Conservation (phyloP, 129 eudicot genomes). For the Calendula officinalis region DNA sequence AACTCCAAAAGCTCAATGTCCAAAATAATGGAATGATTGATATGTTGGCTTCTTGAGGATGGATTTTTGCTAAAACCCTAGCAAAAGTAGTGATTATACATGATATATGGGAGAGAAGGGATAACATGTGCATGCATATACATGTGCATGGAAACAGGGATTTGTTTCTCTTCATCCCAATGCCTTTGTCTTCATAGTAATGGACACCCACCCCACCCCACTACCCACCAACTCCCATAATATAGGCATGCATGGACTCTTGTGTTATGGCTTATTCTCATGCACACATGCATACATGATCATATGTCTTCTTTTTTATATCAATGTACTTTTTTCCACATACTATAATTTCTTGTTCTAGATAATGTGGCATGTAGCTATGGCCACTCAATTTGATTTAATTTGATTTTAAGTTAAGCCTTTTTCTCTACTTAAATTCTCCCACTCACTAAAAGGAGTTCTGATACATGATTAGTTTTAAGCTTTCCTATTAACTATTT, state of each 20-base stretch:
- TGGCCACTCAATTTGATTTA: slow-evolving; percentile 19
- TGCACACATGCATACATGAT: slow-evolving; percentile 31
- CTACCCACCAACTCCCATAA: slow-evolving; percentile 25
- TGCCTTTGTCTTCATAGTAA: slow-evolving; percentile 36
- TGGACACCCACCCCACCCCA: slow-evolving; percentile 17
- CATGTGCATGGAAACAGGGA: slow-evolving; percentile 37
- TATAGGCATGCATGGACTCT: slow-evolving; percentile 31
- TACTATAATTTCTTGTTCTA: slow-evolving; percentile 1
- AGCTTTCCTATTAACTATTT: slow-evolving; percentile 2
- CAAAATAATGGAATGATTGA: slow-evolving; percentile 31
- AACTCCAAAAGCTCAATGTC: slow-evolving; percentile 33
- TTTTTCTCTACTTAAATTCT: slow-evolving; percentile 17
- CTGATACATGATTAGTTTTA: slow-evolving; percentile 15
- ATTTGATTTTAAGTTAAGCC: neutral
- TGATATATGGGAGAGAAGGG: slow-evolving; percentile 23
- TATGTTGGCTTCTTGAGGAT: slow-evolving; percentile 34
- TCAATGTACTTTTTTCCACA: slow-evolving; percentile 13
- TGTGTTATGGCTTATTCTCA: slow-evolving; percentile 24
- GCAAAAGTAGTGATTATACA: slow-evolving; percentile 16
- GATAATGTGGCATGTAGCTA: slow-evolving; percentile 22
- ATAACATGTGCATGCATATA: slow-evolving; percentile 34
- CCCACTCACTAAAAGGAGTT: slow-evolving; percentile 37
- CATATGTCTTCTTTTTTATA: slow-evolving; percentile 18
- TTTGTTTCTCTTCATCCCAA: slow-evolving; percentile 36
- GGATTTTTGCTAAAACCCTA: slow-evolving; percentile 33